Conservation (phyloP, 495 filamentous ascomycete species). For the Rhypophila decipiens region DNA sequence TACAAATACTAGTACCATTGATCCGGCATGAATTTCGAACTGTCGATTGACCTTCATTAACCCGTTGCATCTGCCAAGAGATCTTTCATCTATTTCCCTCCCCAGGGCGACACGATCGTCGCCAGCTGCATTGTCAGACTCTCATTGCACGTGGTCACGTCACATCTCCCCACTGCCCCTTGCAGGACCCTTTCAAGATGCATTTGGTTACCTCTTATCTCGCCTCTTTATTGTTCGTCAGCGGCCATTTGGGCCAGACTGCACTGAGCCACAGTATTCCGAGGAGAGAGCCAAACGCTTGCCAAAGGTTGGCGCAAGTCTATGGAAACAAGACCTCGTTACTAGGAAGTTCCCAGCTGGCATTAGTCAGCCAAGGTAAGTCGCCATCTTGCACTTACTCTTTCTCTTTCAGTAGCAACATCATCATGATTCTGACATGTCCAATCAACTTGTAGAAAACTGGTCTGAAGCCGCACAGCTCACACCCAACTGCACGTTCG, state of each 20-base stretch:
- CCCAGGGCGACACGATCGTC: too few relatives aligned
- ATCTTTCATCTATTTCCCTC: too few relatives aligned
- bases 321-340: background rate
- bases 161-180: too few relatives aligned
- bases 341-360: background rate
- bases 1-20: too few relatives aligned
- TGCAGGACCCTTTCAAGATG: background rate
- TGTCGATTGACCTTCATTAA: too few relatives aligned
- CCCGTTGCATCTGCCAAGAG: too few relatives aligned
- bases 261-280: background rate
- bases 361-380: background rate
- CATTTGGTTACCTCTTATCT: background rate
- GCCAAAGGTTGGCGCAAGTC: background rate
- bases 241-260: background rate
- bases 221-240: too few relatives aligned
- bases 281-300: background rate
- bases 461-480: background rate
- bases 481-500: background rate
- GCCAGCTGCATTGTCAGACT: too few relatives aligned
- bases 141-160: too few relatives aligned
- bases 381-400: background rate
- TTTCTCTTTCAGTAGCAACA: background rate
- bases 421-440: background rate
- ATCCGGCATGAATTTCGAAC: too few relatives aligned
- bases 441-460: background rate